phyloP scores from a whole-genome alignment of 108 stramenopile species.

The Nitzschia sp. region DNA sequence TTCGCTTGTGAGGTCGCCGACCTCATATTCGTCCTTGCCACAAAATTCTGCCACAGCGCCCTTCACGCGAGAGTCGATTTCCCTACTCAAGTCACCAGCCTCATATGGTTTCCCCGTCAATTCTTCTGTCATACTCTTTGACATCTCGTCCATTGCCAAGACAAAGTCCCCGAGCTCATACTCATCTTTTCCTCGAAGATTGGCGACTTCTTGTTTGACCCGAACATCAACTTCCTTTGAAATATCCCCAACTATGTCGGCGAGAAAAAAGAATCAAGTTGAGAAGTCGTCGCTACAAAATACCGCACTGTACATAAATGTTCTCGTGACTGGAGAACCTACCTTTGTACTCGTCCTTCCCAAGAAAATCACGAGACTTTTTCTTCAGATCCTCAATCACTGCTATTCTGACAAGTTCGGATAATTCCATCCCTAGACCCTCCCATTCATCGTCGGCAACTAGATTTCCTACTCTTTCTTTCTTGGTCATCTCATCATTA shows the following conservation, averaged over 20 bases:
- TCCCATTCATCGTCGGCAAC: slow-evolving; percentile 84
- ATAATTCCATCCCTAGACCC: slow-evolving; percentile 76
- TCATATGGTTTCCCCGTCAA: slow-evolving; percentile 83
- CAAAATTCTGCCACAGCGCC: slow-evolving; percentile 59
- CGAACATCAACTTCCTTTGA: slow-evolving; percentile 75
- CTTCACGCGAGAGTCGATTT: slow-evolving; percentile 67
- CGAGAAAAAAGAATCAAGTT: neutral
- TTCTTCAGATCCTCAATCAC: slow-evolving; percentile 83
- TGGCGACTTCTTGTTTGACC: slow-evolving; percentile 75
- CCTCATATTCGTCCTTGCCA: slow-evolving; percentile 70
- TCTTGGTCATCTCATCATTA: slow-evolving; percentile 25
- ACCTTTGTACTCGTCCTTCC: slow-evolving; percentile 63
- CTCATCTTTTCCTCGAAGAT: slow-evolving; percentile 47
- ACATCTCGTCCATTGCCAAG: slow-evolving; percentile 66
- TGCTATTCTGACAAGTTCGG: slow-evolving; percentile 72
- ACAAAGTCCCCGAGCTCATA: slow-evolving; percentile 78
- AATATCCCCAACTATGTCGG: slow-evolving; percentile 44
- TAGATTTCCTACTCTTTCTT: slow-evolving; percentile 60
- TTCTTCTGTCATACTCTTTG: slow-evolving; percentile 46
- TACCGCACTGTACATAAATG: neutral
- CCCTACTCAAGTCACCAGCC: slow-evolving; percentile 70
- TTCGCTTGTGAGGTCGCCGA: slow-evolving; percentile 70
- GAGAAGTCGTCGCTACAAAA: neutral
- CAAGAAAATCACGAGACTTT: slow-evolving; percentile 76
- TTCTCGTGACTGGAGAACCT: neutral